A percentile compares a stretch with the other conserved stretches of the same genome.
These are phyloP conservation scores for Paramecium pentaurelia DNA, from an alignment of 73 alveolate genomes.

Conservation along the genomic window DNA sequence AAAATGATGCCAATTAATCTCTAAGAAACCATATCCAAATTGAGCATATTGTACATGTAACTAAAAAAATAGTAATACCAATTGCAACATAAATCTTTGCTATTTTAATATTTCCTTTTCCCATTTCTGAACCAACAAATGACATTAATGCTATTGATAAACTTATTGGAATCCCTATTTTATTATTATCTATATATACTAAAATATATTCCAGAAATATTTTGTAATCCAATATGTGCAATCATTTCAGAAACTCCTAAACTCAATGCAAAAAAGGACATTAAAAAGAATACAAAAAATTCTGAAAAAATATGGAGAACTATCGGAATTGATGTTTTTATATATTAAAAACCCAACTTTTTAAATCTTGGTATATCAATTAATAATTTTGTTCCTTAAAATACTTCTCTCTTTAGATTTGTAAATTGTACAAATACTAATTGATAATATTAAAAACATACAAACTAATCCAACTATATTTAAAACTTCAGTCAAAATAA, in stretches of 20 bases:
- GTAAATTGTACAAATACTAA: constrained; percentile 18
- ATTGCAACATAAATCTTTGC: background rate
- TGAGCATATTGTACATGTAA: background rate
- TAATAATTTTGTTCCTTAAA: background rate
- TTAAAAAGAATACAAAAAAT: constrained; percentile 16
- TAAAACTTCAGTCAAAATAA: background rate
- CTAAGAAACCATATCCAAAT: background rate
- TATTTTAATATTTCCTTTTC: background rate
- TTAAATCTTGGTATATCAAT: background rate
- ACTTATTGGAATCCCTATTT: constrained; percentile 14
- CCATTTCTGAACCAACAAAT: constrained; percentile 32
- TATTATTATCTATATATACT: background rate
- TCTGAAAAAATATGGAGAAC: background rate
- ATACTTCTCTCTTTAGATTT: background rate
- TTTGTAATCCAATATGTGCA: background rate
- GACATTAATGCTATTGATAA: background rate
- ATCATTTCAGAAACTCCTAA: constrained; percentile 2
- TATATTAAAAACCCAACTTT: background rate
- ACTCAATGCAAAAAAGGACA: background rate
- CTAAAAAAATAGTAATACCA: background rate
- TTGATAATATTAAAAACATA: background rate
- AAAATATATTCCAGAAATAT: background rate
- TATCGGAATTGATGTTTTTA: constrained; percentile 23
- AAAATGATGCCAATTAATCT: background rate
- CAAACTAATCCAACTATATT: background rate